Evolutionary conservation across 2,329 filamentous ascomycete species (phyloP).

Genomic region (Verticillium nonalfalfae): DNA sequence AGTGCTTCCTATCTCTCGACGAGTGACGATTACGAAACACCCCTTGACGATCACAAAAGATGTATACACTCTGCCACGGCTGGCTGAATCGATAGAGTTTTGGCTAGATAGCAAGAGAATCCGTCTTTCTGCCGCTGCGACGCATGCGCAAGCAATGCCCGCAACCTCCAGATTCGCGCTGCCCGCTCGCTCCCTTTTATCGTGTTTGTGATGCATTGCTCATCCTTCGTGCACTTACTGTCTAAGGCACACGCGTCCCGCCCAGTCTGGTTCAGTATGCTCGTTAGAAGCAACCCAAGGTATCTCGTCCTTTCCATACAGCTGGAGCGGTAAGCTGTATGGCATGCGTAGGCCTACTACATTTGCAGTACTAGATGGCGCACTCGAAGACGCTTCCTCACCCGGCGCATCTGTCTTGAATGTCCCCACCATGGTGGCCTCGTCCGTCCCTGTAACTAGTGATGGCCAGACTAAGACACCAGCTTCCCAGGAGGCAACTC

Average conservation of each 20-base stretch:
- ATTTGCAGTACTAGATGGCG: constrained; percentile 17
- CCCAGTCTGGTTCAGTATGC: constrained; percentile 58
- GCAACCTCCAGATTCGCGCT: too few relatives aligned
- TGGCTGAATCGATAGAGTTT: not conserved
- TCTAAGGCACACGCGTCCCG: constrained; percentile 16
- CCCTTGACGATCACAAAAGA: constrained; percentile 5
- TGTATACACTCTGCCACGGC: not conserved
- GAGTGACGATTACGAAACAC: not conserved
- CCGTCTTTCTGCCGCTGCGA: not conserved
- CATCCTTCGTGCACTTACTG: not conserved
- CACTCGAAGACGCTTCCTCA: constrained; percentile 14
- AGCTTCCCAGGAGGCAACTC: constrained; percentile 76
- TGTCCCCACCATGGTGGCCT: constrained; percentile 57
- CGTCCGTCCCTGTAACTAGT: constrained; percentile 34
- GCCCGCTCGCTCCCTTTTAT: not conserved
- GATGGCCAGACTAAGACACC: constrained; percentile 79
- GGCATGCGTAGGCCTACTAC: constrained; percentile 70
- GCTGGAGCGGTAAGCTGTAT: constrained; percentile 70
- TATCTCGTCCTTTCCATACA: constrained; percentile 55
- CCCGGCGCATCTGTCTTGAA: constrained; percentile 56
- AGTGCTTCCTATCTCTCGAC: not conserved
- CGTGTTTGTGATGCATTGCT: not conserved
- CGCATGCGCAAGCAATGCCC: not conserved
- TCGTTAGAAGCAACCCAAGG: constrained; percentile 69
- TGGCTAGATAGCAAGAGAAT: not conserved